Conservation (phyloP, 2,329 filamentous ascomycete species). For the Talaromyces sp. region DNA sequence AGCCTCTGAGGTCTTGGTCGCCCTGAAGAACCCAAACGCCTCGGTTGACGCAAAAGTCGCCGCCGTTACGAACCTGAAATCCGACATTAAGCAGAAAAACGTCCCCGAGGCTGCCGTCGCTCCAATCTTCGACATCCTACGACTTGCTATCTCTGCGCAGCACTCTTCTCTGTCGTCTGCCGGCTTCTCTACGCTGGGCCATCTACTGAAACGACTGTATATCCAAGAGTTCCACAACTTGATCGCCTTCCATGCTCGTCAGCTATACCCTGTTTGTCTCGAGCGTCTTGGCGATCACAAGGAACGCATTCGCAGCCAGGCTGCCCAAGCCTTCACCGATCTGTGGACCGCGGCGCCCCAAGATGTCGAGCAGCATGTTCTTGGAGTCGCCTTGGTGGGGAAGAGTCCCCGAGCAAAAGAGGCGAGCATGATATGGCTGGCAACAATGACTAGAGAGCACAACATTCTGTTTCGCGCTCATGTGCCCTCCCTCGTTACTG, state of each 20-base stretch:
- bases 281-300: constrained; percentile 86
- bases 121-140: constrained; percentile 76
- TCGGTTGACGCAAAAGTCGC: constrained; percentile 66
- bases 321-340: constrained; percentile 70
- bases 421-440: constrained; percentile 75
- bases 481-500: constrained; percentile 74
- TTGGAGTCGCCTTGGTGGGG: constrained; percentile 70
- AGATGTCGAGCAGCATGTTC: constrained; percentile 76
- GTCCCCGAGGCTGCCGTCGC: constrained; percentile 69
- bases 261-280: constrained; percentile 68
- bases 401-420: constrained; percentile 84
- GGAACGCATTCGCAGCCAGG: constrained; percentile 73
- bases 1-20: constrained; percentile 48
- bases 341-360: constrained; percentile 64
- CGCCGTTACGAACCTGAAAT: constrained; percentile 71
- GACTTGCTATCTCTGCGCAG: constrained; percentile 67
- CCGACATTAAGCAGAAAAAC: constrained; percentile 86
- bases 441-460: constrained; percentile 77
- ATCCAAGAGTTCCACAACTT: constrained; percentile 76
- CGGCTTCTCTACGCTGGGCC: constrained; percentile 81
- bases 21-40: constrained; percentile 58
- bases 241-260: constrained; percentile 61
- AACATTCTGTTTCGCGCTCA: constrained; percentile 76
- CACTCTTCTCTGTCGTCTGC: constrained; percentile 74
- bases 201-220: constrained; percentile 78